Evolutionary conservation across 2,329 filamentous ascomycete genomes (phyloP), one percentile per base, ranked within the genome.

Genomic region (Clathrospora elynae): DNA sequence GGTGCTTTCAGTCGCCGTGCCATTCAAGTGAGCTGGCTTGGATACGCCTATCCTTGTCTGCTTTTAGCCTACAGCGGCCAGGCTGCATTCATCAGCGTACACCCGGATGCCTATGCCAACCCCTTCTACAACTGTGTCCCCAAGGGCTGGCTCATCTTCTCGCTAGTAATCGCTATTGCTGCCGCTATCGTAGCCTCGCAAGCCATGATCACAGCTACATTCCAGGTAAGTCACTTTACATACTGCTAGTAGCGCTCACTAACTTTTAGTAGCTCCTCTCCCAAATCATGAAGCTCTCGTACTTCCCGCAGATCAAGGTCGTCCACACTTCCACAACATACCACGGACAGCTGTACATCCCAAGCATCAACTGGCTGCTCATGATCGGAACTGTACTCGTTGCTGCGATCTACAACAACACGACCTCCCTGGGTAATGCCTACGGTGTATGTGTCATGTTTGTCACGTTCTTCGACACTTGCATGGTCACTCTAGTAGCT

Each of bases 401-500:
- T 6, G 86, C 87, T 1, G 82, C 81, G 0, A 80, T 88, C 2
- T 90, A 88, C 71, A 87, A 84, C 62, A 86, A 88, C 55, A 79
- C 81, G 52, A 65, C 76, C 51, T 41, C 62, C 1, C 77, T 90
- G 0, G 87, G 87, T 16, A 83, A 89, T 57, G 87, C 87, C 0
- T 90, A 90, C 56, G 86, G 87, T 25, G 84, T 88, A 6, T 91
- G 87, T 53, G 87, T 91, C 62, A 88, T 90, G 56, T 81, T 88
- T 34, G 87, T 90, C 29, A 88, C 87, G 0, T 88, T 90, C 63
- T 83, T 91, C 59, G 86, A 85, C 40, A 90, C 87, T 0, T 85
- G 80, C 65, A 83, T 92, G 78, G 84, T 89, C 1, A 79, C 85
- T 0, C 72, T 91, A 1, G 84, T 86, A 1, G 84, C 87, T 0